Conservation (phyloP, 176 grass and related monocot genomes). For the Chrysopogon serrulatus region DNA sequence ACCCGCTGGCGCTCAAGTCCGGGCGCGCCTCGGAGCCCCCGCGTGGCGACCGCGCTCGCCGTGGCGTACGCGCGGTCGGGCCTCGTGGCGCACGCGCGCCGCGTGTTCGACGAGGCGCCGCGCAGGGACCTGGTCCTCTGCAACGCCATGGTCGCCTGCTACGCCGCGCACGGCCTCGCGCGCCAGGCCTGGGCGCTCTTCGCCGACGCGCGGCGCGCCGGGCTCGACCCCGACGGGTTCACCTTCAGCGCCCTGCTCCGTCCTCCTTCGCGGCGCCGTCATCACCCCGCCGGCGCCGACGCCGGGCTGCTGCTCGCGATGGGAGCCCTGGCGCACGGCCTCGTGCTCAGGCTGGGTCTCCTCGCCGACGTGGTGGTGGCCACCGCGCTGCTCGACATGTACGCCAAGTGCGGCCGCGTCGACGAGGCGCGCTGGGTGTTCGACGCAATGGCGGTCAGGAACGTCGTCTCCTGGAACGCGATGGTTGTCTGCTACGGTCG, state of each 20-base stretch:
- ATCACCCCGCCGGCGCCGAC: not conserved
- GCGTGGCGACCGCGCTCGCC: slow-evolving; percentile 33
- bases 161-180: slow-evolving; percentile 42
- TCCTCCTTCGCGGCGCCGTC: not conserved
- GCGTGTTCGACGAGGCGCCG: slow-evolving; percentile 48
- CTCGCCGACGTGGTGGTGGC: slow-evolving; percentile 61
- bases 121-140: slow-evolving; percentile 37
- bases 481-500: slow-evolving; percentile 71
- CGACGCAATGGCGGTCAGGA: slow-evolving; percentile 43
- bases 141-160: slow-evolving; percentile 81
- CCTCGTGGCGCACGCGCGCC: slow-evolving; percentile 12
- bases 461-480: slow-evolving; percentile 67
- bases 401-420: slow-evolving; percentile 38
- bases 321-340: slow-evolving; percentile 37
- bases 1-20: slow-evolving; percentile 38
- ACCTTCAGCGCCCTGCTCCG: slow-evolving; percentile 72
- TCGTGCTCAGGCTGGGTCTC: slow-evolving; percentile 52
- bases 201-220: slow-evolving; percentile 1
- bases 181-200: slow-evolving; percentile 46
- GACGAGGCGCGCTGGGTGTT: slow-evolving; percentile 55
- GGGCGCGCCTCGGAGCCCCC: slow-evolving; percentile 22
- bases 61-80: slow-evolving; percentile 34
- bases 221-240: slow-evolving; percentile 60
- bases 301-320: not conserved
- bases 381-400: slow-evolving; percentile 79